Base-by-base conservation (phyloP, 768 basidiomycete species). In the Brasilioporus rufonigricans region DNA sequence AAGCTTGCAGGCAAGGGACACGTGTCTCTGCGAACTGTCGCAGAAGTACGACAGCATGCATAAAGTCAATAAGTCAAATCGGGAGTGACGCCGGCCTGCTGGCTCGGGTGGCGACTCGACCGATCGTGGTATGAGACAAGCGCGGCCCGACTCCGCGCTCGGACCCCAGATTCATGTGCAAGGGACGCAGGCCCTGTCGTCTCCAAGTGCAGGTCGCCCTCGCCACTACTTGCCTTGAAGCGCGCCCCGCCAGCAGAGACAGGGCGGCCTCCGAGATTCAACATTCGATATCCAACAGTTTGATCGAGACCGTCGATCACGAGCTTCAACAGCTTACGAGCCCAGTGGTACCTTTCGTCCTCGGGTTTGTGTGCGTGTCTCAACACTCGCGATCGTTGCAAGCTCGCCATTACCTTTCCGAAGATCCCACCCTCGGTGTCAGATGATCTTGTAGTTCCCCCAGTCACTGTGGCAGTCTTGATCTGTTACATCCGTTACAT, bases 261-360 rank as follows among this genome's bases (percentile, higher is more conserved):
- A 11, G 14, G 12, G 33, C 11, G 14, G 36, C 18, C 14, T n/a
- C 39, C 39, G 39, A 39, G 38, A 39, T 39, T 21, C 5, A 13
- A 21, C 21, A 11, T 21, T 19, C 10, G 18, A 38, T 38, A 11
- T 18, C 36, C 6, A 29, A 26, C 41, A 26, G 14, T 26, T 13
- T 45, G 59, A 56, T 61, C 54, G 40, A 38, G 51, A 38, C 45
- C 11, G 32, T 48, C 40, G 47, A 54, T 45, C 43, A 11, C 44
- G 51, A 45, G 38, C 44, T 12, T 13, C 29, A 18, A 19, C 39
- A 19, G 19, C 39, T 39, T 8, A 11, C n/a, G 9, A 12, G 39
- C 19, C n/a, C n/a, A n/a, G n/a, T 21, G 36, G 12, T 36, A 36
- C 35, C 16, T n/a, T 36, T 36, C 16, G 35, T 18, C 35, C 16